These are phyloP conservation scores for Apiotrichum gracile DNA, from an alignment of 1,284 basidiomycete genomes.

Conservation along the genomic window DNA sequence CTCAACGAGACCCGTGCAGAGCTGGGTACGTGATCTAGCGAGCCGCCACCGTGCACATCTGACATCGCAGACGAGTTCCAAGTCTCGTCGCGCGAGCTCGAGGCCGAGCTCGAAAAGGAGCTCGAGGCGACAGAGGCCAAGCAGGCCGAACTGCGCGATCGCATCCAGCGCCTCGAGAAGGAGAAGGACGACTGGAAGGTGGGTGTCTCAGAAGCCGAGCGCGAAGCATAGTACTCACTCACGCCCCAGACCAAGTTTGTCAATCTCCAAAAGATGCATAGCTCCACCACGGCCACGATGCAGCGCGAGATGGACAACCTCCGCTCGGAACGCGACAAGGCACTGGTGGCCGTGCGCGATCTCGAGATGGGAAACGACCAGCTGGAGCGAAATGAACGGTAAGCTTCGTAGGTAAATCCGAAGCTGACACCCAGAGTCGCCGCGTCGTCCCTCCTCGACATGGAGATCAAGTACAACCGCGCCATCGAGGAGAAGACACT, in stretches of 20 bases:
- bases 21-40: slow-evolving; percentile 48
- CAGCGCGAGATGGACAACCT: slow-evolving; percentile 72
- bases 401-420: slow-evolving; percentile 1
- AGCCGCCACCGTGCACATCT: neutral
- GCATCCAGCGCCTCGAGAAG: slow-evolving; percentile 64
- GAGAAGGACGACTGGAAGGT: slow-evolving; percentile 95
- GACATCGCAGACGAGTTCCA: slow-evolving; percentile 72
- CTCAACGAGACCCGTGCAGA: slow-evolving; percentile 76
- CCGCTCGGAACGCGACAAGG: slow-evolving; percentile 68
- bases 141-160: slow-evolving; percentile 71
- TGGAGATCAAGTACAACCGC: slow-evolving; percentile 83
- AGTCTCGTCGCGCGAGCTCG: slow-evolving; percentile 80
- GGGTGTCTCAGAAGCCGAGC: slow-evolving; percentile 4
- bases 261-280: slow-evolving; percentile 80
- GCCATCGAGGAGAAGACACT: slow-evolving; percentile 94
- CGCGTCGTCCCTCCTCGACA: slow-evolving; percentile 80
- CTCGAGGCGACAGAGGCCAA: slow-evolving; percentile 78
- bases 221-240: neutral
- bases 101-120: slow-evolving; percentile 86
- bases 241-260: slow-evolving; percentile 70
- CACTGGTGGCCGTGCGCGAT: slow-evolving; percentile 75
- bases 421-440: slow-evolving; percentile 55
- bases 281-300: slow-evolving; percentile 60
- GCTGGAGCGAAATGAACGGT: slow-evolving; percentile 80
- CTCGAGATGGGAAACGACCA: slow-evolving; percentile 95